These are phyloP conservation scores for Pisolithus microcarpus DNA, from an alignment of 768 basidiomycete genomes.

Conservation along the genomic window DNA sequence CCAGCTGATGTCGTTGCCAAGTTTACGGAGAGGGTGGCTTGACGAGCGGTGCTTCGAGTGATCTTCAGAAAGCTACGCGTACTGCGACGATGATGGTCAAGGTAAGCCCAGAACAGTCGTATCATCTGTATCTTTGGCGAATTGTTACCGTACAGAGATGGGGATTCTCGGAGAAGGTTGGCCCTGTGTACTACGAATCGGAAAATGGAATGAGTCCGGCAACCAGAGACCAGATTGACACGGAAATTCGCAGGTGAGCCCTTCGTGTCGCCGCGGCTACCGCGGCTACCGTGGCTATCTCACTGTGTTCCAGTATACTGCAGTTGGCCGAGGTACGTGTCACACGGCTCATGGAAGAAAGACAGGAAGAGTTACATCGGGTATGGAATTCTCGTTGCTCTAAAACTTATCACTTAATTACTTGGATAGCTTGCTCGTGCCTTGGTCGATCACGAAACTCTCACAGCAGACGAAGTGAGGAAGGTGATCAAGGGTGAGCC, in stretches of 20 bases:
- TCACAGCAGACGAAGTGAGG: conserved; percentile 79
- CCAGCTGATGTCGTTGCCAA: conserved; percentile 23
- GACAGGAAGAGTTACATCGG: conserved; percentile 68
- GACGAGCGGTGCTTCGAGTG: conserved; percentile 87
- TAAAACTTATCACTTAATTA: not conserved
- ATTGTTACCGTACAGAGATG: conserved; percentile 41
- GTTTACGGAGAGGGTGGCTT: conserved; percentile 86
- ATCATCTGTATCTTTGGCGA: not conserved
- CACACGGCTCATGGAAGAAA: conserved; percentile 52
- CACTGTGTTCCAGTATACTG: conserved; percentile 41
- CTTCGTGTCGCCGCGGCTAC: not conserved
- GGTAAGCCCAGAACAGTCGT: conserved; percentile 35
- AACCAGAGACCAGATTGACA: conserved; percentile 80
- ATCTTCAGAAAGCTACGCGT: conserved; percentile 72
- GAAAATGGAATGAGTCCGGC: conserved; percentile 67
- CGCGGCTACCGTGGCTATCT: not conserved
- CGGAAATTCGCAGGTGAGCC: conserved; percentile 72
- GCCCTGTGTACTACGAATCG: conserved; percentile 77
- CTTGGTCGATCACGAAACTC: conserved; percentile 91
- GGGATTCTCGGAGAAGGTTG: conserved; percentile 73
- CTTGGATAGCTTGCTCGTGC: conserved; percentile 71
- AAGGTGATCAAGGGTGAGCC: conserved; percentile 80
- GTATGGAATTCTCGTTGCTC: conserved; percentile 32
- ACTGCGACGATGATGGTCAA: conserved; percentile 86
- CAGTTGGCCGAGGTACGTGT: conserved; percentile 66